phyloP scores from a whole-genome alignment of 2,329 filamentous ascomycete species.

The Fusarium virguliforme region DNA sequence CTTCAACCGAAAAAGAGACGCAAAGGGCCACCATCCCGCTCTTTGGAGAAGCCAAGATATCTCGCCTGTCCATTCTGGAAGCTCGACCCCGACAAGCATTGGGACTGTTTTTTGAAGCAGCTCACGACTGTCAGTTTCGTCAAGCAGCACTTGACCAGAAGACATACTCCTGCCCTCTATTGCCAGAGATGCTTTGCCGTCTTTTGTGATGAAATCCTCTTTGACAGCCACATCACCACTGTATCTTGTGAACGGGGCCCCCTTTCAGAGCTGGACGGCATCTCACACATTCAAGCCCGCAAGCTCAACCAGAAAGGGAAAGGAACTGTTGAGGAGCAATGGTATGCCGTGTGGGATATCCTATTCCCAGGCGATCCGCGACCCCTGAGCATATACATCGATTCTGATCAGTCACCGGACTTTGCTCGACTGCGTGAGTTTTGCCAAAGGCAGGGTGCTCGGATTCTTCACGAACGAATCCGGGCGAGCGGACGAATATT shows the following conservation, averaged over 20 bases:
- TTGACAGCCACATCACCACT: neutral
- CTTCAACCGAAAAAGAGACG: neutral
- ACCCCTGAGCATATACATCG: neutral
- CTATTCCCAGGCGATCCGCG: neutral
- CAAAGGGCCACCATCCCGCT: neutral
- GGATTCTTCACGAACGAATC: neutral
- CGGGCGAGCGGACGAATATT: neutral
- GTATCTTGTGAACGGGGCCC: neutral
- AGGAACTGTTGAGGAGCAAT: slow-evolving; percentile 1
- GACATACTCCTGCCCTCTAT: slow-evolving; percentile 10
- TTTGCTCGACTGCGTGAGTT: neutral
- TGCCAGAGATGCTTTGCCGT: slow-evolving; percentile 9
- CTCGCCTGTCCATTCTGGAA: slow-evolving; percentile 25
- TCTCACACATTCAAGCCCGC: neutral
- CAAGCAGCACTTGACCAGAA: slow-evolving; percentile 6
- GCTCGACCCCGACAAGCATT: neutral
- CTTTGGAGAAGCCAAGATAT: neutral
- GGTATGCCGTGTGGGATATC: slow-evolving; percentile 16
- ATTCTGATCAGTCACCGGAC: neutral
- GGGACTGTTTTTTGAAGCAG: slow-evolving; percentile 9
- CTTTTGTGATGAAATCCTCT: neutral
- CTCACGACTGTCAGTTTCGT: slow-evolving; percentile 1
- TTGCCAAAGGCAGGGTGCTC: neutral
- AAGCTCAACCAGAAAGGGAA: neutral
- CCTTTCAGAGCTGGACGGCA: neutral